Conservation (phyloP, 345 rosid genomes). For the Raphanus sativus region DNA sequence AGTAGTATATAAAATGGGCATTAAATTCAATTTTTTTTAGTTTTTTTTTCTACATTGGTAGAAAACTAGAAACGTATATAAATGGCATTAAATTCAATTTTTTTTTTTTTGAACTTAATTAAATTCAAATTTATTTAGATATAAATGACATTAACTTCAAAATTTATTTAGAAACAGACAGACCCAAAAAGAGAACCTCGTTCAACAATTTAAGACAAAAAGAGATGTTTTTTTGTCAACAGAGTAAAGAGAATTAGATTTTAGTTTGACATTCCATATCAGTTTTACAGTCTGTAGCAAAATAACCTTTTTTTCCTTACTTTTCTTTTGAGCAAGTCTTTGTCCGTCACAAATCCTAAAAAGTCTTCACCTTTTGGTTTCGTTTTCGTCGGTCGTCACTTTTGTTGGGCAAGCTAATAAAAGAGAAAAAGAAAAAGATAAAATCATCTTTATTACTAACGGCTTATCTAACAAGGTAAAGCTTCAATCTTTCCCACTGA, state of each 20-base stretch:
- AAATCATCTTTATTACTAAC: constrained; percentile 2
- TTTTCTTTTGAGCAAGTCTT: not conserved
- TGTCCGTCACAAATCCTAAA: not conserved
- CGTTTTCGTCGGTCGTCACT: constrained; percentile 42
- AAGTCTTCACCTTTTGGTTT: constrained; percentile 21
- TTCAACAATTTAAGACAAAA: constrained; percentile 30
- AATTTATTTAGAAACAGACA: not conserved
- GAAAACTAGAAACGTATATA: too few species aligned
- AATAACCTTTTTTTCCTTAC: not conserved
- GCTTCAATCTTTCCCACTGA: constrained; percentile 36
- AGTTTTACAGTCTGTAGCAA: constrained; percentile 24
- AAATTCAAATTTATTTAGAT: too few species aligned
- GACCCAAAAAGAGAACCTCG: not conserved
- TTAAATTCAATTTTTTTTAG: too few species aligned
- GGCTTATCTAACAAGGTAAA: constrained; percentile 20
- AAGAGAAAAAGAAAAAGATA: constrained; percentile 19
- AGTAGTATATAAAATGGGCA: not conserved
- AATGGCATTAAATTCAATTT: too few species aligned
- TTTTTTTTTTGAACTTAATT: too few species aligned
- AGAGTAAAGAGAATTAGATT: constrained; percentile 2
- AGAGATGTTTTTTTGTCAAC: constrained; percentile 8
- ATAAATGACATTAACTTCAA: not conserved
- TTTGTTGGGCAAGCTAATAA: not conserved
- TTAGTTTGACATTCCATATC: constrained; percentile 28
- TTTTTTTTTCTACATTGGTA: too few species aligned